A percentile compares a stretch with the other conserved stretches of the same genome.
Conservation (phyloP, 108 stramenopile genomes). For the Discostella stelligeroides region DNA sequence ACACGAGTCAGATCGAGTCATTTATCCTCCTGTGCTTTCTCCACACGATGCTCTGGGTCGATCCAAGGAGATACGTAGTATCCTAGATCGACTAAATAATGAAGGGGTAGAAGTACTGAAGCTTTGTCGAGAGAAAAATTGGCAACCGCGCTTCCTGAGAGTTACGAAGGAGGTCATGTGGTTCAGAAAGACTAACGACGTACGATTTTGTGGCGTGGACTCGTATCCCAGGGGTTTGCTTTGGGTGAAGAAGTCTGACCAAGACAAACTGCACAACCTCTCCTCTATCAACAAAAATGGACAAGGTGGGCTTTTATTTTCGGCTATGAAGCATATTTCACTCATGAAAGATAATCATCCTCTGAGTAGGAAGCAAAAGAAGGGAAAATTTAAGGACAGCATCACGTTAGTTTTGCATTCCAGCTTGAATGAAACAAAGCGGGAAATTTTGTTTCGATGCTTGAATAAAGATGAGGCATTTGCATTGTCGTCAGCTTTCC, state of each 20-base stretch:
- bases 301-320: conserved; percentile 50
- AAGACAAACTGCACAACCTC: conserved; percentile 29
- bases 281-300: conserved; percentile 43
- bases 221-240: conserved; percentile 43
- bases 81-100: conserved; percentile 52
- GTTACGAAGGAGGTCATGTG: conserved; percentile 69
- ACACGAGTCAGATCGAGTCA: not conserved
- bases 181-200: conserved; percentile 38
- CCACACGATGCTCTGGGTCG: conserved; percentile 17
- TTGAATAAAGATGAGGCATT: conserved; percentile 38
- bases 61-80: conserved; percentile 49
- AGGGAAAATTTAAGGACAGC: conserved; percentile 53
- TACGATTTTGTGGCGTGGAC: conserved; percentile 25
- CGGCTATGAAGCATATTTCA: conserved; percentile 24
- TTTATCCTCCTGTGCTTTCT: conserved; percentile 21
- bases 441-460: conserved; percentile 49
- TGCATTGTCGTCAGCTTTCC: conserved; percentile 41
- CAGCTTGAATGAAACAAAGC: conserved; percentile 22
- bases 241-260: conserved; percentile 53
- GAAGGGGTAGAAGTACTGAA: conserved; percentile 78
- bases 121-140: conserved; percentile 76
- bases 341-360: conserved; percentile 41
- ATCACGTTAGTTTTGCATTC: conserved; percentile 44
- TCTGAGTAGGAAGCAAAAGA: conserved; percentile 49
- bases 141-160: conserved; percentile 76